Evolutionary conservation across 805 yeast genomes (phyloP).

Genomic region (Zygotorulaspora chibaensis): DNA sequence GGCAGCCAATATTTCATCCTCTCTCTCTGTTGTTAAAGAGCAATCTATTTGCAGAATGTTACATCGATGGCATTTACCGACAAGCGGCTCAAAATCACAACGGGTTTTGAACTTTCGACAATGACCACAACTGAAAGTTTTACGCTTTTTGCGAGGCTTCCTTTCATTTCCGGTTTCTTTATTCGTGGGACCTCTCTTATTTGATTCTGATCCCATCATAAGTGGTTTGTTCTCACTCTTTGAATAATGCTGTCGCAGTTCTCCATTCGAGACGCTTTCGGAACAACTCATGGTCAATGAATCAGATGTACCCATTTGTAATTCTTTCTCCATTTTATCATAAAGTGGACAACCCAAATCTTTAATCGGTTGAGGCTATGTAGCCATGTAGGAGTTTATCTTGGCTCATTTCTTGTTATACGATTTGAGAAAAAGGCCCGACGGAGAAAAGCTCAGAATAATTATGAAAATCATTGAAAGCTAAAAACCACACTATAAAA

Average conservation of each 20-base stretch:
- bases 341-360: background rate
- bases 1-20: conserved; percentile 25
- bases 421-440: conserved; percentile 3
- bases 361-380: background rate
- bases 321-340: background rate
- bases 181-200: background rate
- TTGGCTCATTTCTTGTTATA: background rate
- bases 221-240: conserved; percentile 11
- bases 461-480: background rate
- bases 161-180: conserved; percentile 1
- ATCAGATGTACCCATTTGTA: background rate
- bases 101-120: conserved; percentile 56
- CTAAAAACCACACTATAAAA: background rate
- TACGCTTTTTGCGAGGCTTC: conserved; percentile 37
- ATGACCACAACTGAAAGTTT: conserved; percentile 43
- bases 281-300: background rate
- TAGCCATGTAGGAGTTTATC: background rate
- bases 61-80: conserved; percentile 51
- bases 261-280: background rate
- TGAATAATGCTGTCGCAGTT: conserved; percentile 4
- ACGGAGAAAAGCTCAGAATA: conserved; percentile 4
- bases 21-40: conserved; percentile 39
- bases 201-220: conserved; percentile 3
- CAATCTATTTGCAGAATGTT: conserved; percentile 45
- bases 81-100: conserved; percentile 46